Evolutionary conservation across 306 rosid genomes (phyloP), one percentile per base, ranked within the genome.

Genomic region (Lagenaria siceraria): DNA sequence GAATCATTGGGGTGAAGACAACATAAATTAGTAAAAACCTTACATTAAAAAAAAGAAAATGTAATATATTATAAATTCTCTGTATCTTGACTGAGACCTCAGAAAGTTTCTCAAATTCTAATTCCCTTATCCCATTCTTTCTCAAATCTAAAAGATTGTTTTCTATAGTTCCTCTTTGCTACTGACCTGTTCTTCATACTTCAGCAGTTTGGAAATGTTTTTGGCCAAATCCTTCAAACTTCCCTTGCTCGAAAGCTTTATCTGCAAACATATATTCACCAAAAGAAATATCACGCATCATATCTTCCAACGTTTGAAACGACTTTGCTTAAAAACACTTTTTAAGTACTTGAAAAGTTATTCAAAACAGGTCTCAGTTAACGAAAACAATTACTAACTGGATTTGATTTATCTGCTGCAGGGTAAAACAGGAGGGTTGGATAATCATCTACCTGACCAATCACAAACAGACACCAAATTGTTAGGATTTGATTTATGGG

Each of bases 171-270:
- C 99, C 79, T 89, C 97, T 87, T 86, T 92, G 18, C n/a, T 14
- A 6, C 19, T 27, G 14, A 55, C 83, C 48, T 85, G 80, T 76
- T 78, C 82, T 73, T 88, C 87, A 58, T 79, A 85, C 79, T 85
- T 92, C 79, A 90, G 66, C 81, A 83, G 85, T 79, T 82, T 89
- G 82, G 81, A 88, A 88, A 95, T 85, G 77, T 92, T 85, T 48
- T 86, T 78, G 8, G 92, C 97, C 87, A 95, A 78, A 65, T 95
- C 97, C 88, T 92, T 95, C 90, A 95, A 88, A 81, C 89, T 80
- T 36, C 88, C 85, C 77, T 90, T 95, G 31, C 96, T 83, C 62
- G 90, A 83, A 65, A 95, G 89, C 56, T 87, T 88, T 27, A 92
- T 87, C 99, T 95, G 92, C 88, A 85, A 46, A 46, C 52, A 46